Evolutionary conservation across 176 grass and related monocot genomes (phyloP).

Genomic region (Oryza coarctata): DNA sequence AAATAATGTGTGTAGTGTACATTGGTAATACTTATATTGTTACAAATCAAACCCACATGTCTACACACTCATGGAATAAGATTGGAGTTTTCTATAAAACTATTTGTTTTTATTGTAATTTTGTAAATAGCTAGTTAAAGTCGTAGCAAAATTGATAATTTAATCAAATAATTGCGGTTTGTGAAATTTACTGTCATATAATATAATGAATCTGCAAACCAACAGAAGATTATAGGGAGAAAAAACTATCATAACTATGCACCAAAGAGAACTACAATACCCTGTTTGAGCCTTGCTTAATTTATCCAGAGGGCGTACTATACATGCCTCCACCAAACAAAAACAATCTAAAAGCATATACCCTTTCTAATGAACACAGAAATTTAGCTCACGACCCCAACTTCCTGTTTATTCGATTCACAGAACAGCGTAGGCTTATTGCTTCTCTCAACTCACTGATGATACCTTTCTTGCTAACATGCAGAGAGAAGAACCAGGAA

Average conservation of each 20-base stretch:
- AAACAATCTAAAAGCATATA: neutral
- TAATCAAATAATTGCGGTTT: no score
- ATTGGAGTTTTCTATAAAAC: no score
- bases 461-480: conserved; percentile 2
- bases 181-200: no score
- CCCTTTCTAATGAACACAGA: neutral
- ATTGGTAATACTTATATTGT: no score
- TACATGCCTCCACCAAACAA: neutral
- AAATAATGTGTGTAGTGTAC: no score
- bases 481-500: conserved; percentile 21
- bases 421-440: neutral
- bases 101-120: no score
- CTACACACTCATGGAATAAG: no score
- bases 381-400: neutral
- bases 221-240: neutral
- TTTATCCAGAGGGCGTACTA: neutral
- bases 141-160: no score
- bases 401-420: conserved; percentile 31
- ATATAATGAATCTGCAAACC: neutral
- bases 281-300: neutral
- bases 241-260: neutral
- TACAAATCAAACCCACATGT: no score
- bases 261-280: neutral
- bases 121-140: no score
- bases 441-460: conserved; percentile 21